Base-by-base conservation (phyloP, 2,329 filamentous ascomycete species). In the Elsinoe perseae region DNA sequence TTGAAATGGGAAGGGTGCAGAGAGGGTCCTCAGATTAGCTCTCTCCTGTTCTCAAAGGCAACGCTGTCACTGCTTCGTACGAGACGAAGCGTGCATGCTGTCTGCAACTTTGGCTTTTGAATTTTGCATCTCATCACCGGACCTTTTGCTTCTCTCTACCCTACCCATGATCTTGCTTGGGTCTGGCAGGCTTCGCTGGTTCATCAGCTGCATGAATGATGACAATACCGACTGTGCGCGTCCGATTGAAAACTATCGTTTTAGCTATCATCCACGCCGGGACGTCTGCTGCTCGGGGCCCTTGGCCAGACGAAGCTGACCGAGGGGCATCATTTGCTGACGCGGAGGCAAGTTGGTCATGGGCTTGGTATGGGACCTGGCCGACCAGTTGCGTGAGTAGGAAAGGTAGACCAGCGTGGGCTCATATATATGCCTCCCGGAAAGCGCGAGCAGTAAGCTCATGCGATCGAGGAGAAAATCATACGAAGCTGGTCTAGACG, bases 181-280 rank as follows among this genome's bases (percentile, higher is more conserved):
- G 5, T 23, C 34, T 20, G 16, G 28, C 28, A 10, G 28, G 3
- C 46, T 50, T 21, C 10, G 20, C 20, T 20, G 30, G n/a, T 38
- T 34, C 32, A 28, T 12, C 20, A 36, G 32, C 32, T 36, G 9
- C 12, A 3, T 3, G 32, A 14, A 14, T 7, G 9, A 14, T 36
- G 32, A 64, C 64, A 64, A 68, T n/a, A n/a, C 66, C 67, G 61
- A 67, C 53, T 62, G 63, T 57, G 62, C 62, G 60, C 40, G 62
- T 67, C 61, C 66, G 67, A 67, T 69, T 69, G 67, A 69, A 69
- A 69, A 69, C 67, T 69, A 69, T 68, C 64, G 43, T 65, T 62
- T 62, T 54, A 23, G 58, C 50, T 59, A 34, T 50, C 46, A 44
- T 46, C 16, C 43, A 28, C 46, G 42, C 54, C 43, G 23, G 28